Conservation (phyloP, 1,284 basidiomycete species). For the Cryptococcus sp. region DNA sequence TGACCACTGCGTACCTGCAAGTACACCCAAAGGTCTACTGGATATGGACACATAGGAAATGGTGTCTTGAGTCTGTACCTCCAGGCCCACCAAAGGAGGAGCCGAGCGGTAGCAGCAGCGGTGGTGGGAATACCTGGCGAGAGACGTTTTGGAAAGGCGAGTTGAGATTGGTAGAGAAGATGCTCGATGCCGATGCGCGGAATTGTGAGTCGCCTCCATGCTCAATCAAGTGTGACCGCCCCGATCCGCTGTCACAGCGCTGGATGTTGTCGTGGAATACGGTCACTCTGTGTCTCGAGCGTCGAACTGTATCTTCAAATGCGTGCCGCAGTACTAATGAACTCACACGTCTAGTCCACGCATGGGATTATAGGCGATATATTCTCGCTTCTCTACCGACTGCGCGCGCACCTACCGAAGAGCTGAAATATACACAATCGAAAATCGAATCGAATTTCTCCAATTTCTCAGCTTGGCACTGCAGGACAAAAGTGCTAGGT, state of each 20-base stretch:
- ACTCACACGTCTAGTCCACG: conserved; percentile 66
- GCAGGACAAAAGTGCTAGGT: conserved; percentile 79
- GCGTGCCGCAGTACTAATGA: not conserved
- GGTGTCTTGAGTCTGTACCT: conserved; percentile 85
- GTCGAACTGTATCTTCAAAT: not conserved
- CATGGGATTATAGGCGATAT: conserved; percentile 88
- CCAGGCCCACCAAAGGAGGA: conserved; percentile 58
- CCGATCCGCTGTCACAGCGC: not conserved
- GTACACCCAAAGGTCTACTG: conserved; percentile 90
- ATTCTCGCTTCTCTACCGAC: conserved; percentile 68
- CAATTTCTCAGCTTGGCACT: conserved; percentile 99
- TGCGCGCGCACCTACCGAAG: conserved; percentile 55
- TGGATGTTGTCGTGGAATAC: not conserved
- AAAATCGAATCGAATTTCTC: conserved; percentile 96
- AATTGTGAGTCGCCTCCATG: conserved; percentile 67
- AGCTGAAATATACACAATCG: conserved; percentile 77
- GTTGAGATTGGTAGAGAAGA: conserved; percentile 79
- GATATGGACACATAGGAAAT: conserved; percentile 94
- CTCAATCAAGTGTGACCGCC: not conserved
- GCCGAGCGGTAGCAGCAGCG: too few relatives aligned
- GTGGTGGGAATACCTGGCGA: conserved; percentile 62
- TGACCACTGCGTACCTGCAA: conserved; percentile 77
- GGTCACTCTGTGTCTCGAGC: not conserved
- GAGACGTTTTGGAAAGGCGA: conserved; percentile 78
- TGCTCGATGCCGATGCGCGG: conserved; percentile 81